These are phyloP conservation scores for Rhododendron ovatum DNA, from an alignment of 148 eudicot genomes.

Conservation along the genomic window DNA sequence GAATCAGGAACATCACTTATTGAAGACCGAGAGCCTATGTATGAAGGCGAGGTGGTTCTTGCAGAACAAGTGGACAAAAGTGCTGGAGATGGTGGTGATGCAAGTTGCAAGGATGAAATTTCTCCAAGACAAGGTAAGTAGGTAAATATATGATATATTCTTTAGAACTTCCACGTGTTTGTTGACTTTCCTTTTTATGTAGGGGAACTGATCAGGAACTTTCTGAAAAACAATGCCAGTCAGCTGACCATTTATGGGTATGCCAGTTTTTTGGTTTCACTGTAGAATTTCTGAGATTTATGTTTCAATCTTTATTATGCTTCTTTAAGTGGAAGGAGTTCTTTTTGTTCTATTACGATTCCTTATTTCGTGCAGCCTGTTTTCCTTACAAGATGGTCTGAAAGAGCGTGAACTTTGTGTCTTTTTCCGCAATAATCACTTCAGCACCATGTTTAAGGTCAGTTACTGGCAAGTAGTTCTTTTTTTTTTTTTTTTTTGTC, in stretches of 20 bases:
- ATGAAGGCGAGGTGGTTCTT: constrained; percentile 86
- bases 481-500: background rate
- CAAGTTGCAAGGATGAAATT: constrained; percentile 33
- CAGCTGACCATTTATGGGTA: constrained; percentile 90
- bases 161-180: background rate
- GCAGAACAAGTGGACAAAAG: constrained; percentile 61
- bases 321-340: background rate
- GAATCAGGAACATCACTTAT: constrained; percentile 39
- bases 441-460: constrained; percentile 97
- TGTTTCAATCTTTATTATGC: background rate
- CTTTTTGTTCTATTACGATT: background rate
- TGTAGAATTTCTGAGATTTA: background rate
- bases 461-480: background rate
- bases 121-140: constrained; percentile 58
- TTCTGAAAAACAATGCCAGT: constrained; percentile 74
- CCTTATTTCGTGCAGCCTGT: constrained; percentile 49
- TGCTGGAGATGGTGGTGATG: constrained; percentile 26
- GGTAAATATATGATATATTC: background rate
- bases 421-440: constrained; percentile 97
- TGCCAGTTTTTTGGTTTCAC: constrained; percentile 2
- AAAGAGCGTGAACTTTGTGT: constrained; percentile 90
- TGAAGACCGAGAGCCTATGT: constrained; percentile 66
- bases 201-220: constrained; percentile 72
- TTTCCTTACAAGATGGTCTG: constrained; percentile 71
- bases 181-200: constrained; percentile 9